A percentile compares a stretch with the other conserved stretches of the same genome.
Evolutionary conservation across 2,329 filamentous ascomycete genomes (phyloP).

Genomic region (Bimuria novae-zelandiae): DNA sequence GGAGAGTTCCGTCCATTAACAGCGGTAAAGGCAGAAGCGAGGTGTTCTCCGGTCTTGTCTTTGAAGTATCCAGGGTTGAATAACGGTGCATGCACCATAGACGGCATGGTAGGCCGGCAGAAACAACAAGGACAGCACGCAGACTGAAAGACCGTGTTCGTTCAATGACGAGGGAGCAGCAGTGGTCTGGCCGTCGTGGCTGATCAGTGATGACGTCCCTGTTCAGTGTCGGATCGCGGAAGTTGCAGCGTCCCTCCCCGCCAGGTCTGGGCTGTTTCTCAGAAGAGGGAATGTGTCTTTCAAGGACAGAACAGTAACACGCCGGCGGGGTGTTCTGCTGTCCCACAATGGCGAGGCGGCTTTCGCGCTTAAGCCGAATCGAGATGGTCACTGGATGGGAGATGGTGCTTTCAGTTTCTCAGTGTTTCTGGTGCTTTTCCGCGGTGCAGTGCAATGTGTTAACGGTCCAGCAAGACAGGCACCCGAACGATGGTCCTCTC

Average conservation of each 20-base stretch:
- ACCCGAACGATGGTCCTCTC: not conserved
- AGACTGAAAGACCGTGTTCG: slow-evolving; percentile 7
- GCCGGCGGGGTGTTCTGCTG: slow-evolving; percentile 14
- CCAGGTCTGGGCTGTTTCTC: slow-evolving; percentile 5
- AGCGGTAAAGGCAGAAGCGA: slow-evolving; percentile 42
- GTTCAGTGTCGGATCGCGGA: slow-evolving; percentile 5
- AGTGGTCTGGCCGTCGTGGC: slow-evolving; percentile 4
- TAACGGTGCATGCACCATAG: slow-evolving; percentile 37
- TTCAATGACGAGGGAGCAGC: too few species aligned
- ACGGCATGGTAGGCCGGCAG: slow-evolving; percentile 35
- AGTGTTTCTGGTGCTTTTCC: not conserved
- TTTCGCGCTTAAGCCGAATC: slow-evolving; percentile 23
- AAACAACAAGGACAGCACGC: slow-evolving; percentile 8
- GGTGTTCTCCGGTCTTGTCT: slow-evolving; percentile 29
- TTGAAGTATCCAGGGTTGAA: slow-evolving; percentile 38
- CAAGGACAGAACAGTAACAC: slow-evolving; percentile 4
- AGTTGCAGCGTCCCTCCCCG: slow-evolving; percentile 5
- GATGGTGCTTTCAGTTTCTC: not conserved
- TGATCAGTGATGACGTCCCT: slow-evolving; percentile 12
- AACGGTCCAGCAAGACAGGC: not conserved
- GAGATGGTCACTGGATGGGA: slow-evolving; percentile 4
- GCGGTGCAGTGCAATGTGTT: not conserved
- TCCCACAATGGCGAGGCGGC: slow-evolving; percentile 25
- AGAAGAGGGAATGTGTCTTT: slow-evolving; percentile 12
- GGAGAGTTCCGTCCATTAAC: slow-evolving; percentile 42